Evolutionary conservation across 1,139 yeast genomes (phyloP), one percentile per base, ranked within the genome.

Genomic region (Pichia sp.): DNA sequence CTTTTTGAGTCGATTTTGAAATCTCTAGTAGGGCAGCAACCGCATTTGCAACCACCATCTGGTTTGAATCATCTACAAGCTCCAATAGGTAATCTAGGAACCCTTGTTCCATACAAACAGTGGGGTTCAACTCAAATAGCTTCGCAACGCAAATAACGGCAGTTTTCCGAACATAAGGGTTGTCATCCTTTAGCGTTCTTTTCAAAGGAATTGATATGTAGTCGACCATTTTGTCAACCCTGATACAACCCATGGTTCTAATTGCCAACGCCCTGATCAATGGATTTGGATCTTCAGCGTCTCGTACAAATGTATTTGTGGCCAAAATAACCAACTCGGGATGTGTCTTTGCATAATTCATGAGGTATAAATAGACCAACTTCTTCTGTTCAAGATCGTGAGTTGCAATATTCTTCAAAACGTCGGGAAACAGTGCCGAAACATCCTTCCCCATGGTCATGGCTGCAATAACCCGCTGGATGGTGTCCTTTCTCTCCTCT

Each of bases 401-500:
- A 4, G 99, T 95, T 58, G 99, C 98, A 62, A 95, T 87, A 71
- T 95, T 95, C 74, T 95, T 95, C 70, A 95, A 75, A 40, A 95
- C 96, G 69, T 95, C 98, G 1, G 99, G 99, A 64, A 95, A 95
- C 58, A 95, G 77, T 1, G 95, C 83, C 11, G 96, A 88, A 34
- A 95, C 98, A 71, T 95, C 99, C 68, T 95, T 95, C n/a, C 99
- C 99, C 36, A 92, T 82, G 0, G 99, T 95, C 99, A 95, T 95
- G 58, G 97, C 98, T 57, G 95, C 96, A 66, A 95, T 95, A 29
- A 96, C 96, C 56, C 97, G 78, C 72, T 92, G 96, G 62, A 95
- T 95, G 31, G 99, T 96, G 70, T 95, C 99, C 70, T 93, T 95
- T 58, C 97, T 77, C 63, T 95, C 97, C 63, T 82, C 85, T 45